Conservation (phyloP, 2,329 filamentous ascomycete genomes). For the Fusarium sp. region DNA sequence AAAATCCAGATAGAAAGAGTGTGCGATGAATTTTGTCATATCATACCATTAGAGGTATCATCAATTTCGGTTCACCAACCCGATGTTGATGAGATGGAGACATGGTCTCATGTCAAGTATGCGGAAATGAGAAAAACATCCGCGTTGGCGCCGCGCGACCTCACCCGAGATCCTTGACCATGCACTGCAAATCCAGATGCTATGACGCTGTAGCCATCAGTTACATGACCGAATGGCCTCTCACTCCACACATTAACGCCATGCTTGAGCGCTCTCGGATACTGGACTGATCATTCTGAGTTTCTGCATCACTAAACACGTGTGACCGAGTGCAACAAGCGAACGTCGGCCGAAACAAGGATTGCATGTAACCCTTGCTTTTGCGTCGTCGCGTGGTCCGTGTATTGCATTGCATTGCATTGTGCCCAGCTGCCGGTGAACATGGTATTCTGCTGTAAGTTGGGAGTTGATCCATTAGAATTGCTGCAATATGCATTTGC, state of each 20-base stretch:
- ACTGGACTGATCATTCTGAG: neutral
- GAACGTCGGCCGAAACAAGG: conserved; percentile 18
- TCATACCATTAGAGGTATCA: conserved; percentile 12
- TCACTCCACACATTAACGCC: too few species aligned
- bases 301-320: conserved; percentile 19
- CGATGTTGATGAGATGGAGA: conserved; percentile 39
- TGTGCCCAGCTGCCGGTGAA: conserved; percentile 5
- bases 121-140: conserved; percentile 38
- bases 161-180: conserved; percentile 38
- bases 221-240: too few species aligned
- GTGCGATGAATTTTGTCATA: conserved; percentile 32
- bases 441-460: neutral
- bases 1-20: conserved; percentile 9
- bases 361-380: conserved; percentile 7
- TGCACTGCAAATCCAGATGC: conserved; percentile 12
- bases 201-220: conserved; percentile 20
- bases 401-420: conserved; percentile 6
- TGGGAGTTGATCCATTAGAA: too few species aligned
- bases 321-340: conserved; percentile 25
- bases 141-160: conserved; percentile 35
- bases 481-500: neutral
- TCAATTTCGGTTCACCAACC: conserved; percentile 38
- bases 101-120: conserved; percentile 37
- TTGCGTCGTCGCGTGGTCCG: conserved; percentile 20
- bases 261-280: too few species aligned